Evolutionary conservation across 2,329 filamentous ascomycete species (phyloP).

Genomic region (Epichloe uncinata): DNA sequence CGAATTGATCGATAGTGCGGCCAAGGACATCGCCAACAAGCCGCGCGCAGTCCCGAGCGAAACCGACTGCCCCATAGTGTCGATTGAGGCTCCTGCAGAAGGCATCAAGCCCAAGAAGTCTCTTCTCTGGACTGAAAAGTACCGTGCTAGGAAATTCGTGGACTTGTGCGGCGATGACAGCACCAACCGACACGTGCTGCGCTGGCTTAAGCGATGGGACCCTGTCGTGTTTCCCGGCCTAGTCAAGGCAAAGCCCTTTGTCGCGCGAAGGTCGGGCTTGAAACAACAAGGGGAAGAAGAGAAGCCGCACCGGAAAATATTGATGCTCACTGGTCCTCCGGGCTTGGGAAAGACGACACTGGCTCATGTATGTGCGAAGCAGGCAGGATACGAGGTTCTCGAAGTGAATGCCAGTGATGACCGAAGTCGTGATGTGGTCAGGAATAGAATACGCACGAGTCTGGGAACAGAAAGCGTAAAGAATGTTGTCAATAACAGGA

Average conservation of each 20-base stretch:
- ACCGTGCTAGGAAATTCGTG: slow-evolving; percentile 80
- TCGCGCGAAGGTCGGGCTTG: slow-evolving; percentile 26
- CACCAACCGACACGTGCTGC: slow-evolving; percentile 78
- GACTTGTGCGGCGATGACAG: slow-evolving; percentile 91
- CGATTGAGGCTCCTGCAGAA: slow-evolving; percentile 25
- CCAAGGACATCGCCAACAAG: slow-evolving; percentile 39
- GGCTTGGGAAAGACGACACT: slow-evolving; percentile 92
- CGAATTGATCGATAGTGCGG: slow-evolving; percentile 58
- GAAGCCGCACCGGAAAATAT: slow-evolving; percentile 69
- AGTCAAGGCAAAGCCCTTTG: slow-evolving; percentile 41
- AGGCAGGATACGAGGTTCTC: slow-evolving; percentile 91
- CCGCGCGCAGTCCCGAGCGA: slow-evolving; percentile 11
- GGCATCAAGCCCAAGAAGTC: slow-evolving; percentile 34
- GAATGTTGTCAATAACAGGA: slow-evolving; percentile 47
- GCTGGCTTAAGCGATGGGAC: slow-evolving; percentile 94
- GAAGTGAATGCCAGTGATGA: slow-evolving; percentile 99
- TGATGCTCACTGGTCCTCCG: slow-evolving; percentile 82
- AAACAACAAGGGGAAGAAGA: slow-evolving; percentile 47
- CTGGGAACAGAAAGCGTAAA: slow-evolving; percentile 91
- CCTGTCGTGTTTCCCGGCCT: slow-evolving; percentile 76
- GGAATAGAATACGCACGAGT: slow-evolving; percentile 79
- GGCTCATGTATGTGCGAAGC: slow-evolving; percentile 87
- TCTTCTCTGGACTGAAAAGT: slow-evolving; percentile 92
- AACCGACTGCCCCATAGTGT: slow-evolving; percentile 24
- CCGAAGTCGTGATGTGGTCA: slow-evolving; percentile 77